Conservation (phyloP, 441 rosid genomes). For the Adansonia madagascariensis region DNA sequence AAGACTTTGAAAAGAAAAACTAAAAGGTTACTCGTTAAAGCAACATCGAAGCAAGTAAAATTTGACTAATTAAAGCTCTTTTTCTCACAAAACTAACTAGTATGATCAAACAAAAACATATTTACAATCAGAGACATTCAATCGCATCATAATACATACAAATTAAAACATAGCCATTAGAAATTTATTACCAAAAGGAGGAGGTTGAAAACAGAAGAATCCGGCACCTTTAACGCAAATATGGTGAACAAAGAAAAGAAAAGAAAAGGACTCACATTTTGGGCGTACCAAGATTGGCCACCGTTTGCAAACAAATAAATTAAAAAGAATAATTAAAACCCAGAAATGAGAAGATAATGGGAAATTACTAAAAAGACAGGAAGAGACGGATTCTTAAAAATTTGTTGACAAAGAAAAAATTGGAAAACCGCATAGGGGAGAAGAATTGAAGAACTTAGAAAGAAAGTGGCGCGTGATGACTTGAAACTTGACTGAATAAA, state of each 20-base stretch:
- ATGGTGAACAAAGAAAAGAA: not conserved
- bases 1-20: too few species aligned
- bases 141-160: not conserved
- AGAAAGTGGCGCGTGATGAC: too few species aligned
- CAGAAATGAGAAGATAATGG: not conserved
- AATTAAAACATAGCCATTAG: not conserved
- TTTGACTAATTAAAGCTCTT: not conserved
- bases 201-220: too few species aligned
- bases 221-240: not conserved
- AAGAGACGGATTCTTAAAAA: too few species aligned
- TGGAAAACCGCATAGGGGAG: too few species aligned
- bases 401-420: too few species aligned
- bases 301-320: slow-evolving; percentile 18
- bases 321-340: not conserved
- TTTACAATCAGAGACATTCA: not conserved
- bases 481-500: not conserved
- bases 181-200: not conserved
- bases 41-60: not conserved
- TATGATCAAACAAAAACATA: not conserved
- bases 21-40: not conserved
- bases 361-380: too few species aligned
- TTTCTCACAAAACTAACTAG: not conserved
- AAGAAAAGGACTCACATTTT: slow-evolving; percentile 59
- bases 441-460: too few species aligned
- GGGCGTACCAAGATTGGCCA: slow-evolving; percentile 75